phyloP scores from a whole-genome alignment of 2,329 filamentous ascomycete genomes.

The Colletotrichum limetticola region DNA sequence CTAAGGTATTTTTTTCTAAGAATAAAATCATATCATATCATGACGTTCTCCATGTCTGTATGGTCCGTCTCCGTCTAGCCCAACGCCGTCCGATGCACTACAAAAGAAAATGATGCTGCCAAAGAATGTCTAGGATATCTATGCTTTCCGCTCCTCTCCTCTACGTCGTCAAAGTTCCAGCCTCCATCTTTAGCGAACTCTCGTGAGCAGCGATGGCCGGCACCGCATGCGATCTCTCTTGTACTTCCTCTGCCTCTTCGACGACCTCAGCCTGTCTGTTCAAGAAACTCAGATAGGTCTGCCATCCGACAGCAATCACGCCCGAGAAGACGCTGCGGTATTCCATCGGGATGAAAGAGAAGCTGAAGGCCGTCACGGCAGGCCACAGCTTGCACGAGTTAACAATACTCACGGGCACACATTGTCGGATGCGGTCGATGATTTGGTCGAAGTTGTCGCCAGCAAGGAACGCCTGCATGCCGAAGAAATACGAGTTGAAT shows the following conservation, averaged over 20 bases:
- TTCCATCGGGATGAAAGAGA: conserved; percentile 83
- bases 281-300: conserved; percentile 86
- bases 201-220: conserved; percentile 10
- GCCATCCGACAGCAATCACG: conserved; percentile 86
- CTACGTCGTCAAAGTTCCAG: conserved; percentile 8
- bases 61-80: neutral
- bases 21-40: conserved; percentile 23
- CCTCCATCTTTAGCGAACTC: conserved; percentile 25
- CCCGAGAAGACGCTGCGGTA: conserved; percentile 85
- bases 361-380: conserved; percentile 84
- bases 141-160: neutral
- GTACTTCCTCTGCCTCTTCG: conserved; percentile 28
- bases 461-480: conserved; percentile 78
- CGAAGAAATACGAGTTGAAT: conserved; percentile 88
- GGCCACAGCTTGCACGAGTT: conserved; percentile 93
- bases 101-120: conserved; percentile 11
- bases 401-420: conserved; percentile 79
- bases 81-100: conserved; percentile 29
- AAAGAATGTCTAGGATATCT: conserved; percentile 2
- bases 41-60: conserved; percentile 26
- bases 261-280: conserved; percentile 77
- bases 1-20: neutral
- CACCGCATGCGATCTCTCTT: conserved; percentile 18
- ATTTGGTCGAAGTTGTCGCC: conserved; percentile 74
- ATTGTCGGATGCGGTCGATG: conserved; percentile 76